Evolutionary conservation across 495 filamentous ascomycete genomes (phyloP).

Genomic region (Parachaetomium inaequale): DNA sequence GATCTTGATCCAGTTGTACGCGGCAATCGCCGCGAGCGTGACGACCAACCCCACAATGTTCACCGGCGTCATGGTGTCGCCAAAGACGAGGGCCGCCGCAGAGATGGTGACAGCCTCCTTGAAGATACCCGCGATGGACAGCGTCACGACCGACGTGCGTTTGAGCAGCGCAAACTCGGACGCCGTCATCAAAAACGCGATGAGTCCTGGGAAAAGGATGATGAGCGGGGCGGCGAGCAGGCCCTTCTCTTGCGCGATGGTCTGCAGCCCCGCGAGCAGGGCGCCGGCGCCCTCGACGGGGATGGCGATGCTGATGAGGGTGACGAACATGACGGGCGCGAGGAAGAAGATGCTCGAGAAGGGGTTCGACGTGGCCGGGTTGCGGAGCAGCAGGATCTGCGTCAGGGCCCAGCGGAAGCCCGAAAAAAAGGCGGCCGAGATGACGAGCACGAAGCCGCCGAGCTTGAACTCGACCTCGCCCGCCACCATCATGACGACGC

Average conservation of each 20-base stretch:
- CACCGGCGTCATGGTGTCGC: slow-evolving; percentile 82
- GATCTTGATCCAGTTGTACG: slow-evolving; percentile 95
- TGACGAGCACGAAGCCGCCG: slow-evolving; percentile 86
- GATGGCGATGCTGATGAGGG: slow-evolving; percentile 73
- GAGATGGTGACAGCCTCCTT: slow-evolving; percentile 98
- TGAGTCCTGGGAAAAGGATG: slow-evolving; percentile 81
- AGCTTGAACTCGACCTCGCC: slow-evolving; percentile 90
- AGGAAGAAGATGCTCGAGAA: slow-evolving; percentile 97
- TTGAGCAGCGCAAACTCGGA: slow-evolving; percentile 94
- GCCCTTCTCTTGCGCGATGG: slow-evolving; percentile 66
- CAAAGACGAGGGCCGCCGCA: slow-evolving; percentile 82
- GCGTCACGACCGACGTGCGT: slow-evolving; percentile 91
- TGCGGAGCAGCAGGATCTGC: slow-evolving; percentile 89
- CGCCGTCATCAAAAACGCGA: slow-evolving; percentile 95
- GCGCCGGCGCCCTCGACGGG: slow-evolving; percentile 75
- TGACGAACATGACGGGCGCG: slow-evolving; percentile 91
- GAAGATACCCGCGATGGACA: slow-evolving; percentile 97
- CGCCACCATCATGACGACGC: slow-evolving; percentile 98
- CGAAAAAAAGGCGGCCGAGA: slow-evolving; percentile 87
- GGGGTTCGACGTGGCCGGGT: slow-evolving; percentile 93
- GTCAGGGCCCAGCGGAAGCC: slow-evolving; percentile 97
- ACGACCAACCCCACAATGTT: slow-evolving; percentile 85
- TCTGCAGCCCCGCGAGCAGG: slow-evolving; percentile 58
- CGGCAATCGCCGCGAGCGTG: slow-evolving; percentile 78
- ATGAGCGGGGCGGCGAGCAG: slow-evolving; percentile 51